These are phyloP conservation scores for Xylaria sp. DNA, from an alignment of 2,329 filamentous ascomycete genomes.

Conservation along the genomic window DNA sequence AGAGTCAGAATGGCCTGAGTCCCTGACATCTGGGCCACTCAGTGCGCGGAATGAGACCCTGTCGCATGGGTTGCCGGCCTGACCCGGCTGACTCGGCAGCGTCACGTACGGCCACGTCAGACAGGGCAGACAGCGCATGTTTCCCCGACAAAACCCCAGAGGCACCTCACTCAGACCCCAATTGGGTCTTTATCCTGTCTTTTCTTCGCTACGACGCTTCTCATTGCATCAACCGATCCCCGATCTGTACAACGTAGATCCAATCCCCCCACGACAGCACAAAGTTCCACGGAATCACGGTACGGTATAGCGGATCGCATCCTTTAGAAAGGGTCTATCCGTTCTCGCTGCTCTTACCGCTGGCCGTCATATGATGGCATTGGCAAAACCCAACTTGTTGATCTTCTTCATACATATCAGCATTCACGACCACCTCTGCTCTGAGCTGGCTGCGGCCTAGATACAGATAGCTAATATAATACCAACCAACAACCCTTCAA, in stretches of 20 bases:
- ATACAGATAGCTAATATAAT: slow-evolving; percentile 24
- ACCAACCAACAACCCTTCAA: slow-evolving; percentile 14
- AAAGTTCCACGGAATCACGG: slow-evolving; percentile 32
- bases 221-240: slow-evolving; percentile 32
- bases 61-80: slow-evolving; percentile 35
- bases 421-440: slow-evolving; percentile 20
- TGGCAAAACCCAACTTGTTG: slow-evolving; percentile 32
- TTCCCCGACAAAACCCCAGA: slow-evolving; percentile 36
- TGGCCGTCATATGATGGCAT: slow-evolving; percentile 33
- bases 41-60: slow-evolving; percentile 25
- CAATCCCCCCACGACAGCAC: slow-evolving; percentile 38
- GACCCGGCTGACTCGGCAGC: slow-evolving; percentile 36
- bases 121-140: slow-evolving; percentile 30
- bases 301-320: slow-evolving; percentile 37
- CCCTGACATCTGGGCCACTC: slow-evolving; percentile 29
- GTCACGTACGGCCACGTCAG: slow-evolving; percentile 39
- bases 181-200: slow-evolving; percentile 31
- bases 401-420: slow-evolving; percentile 29
- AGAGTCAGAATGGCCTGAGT: slow-evolving; percentile 30
- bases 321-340: slow-evolving; percentile 24
- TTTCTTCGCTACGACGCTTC: slow-evolving; percentile 30
- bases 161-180: slow-evolving; percentile 30
- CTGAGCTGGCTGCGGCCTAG: slow-evolving; percentile 4
- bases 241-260: slow-evolving; percentile 37
- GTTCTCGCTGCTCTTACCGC: slow-evolving; percentile 34